Evolutionary conservation across 495 filamentous ascomycete genomes (phyloP), one percentile per base, ranked within the genome.

Genomic region (Lasiosphaeria miniovina): DNA sequence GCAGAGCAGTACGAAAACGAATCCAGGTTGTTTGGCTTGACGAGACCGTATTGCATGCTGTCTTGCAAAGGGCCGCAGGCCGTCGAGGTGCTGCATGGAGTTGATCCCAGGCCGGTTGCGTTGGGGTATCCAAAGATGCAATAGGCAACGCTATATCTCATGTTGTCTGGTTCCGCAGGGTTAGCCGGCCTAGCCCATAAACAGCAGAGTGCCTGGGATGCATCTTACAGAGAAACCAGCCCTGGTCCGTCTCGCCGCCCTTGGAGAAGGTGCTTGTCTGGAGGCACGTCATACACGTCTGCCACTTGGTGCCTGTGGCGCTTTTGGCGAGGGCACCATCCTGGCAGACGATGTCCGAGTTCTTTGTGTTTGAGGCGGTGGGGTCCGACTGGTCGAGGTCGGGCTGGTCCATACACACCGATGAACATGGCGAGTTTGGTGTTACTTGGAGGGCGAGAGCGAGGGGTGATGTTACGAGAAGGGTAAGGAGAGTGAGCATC

Each of bases 171-270:
- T 5, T 4, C 34, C 6, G 24, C 24, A 24, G 38, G 41, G 62
- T 75, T 32, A 74, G 65, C 40, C 6, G 35, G n/a, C 36, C 14
- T 15, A 32, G 9, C 33, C 12, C 49, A 41, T 41, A 32, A 17
- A 17, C 48, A 40, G 31, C 11, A 9, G 45, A 33, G 10, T 46
- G 41, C 38, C 46, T 46, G 15, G 36, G 14, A 3, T 41, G 8
- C 38, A 15, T 38, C 80, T 71, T 69, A 82, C 79, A 82, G 11
- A 82, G 63, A 59, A 81, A 82, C 80, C 77, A 81, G 55, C 68
- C 68, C 52, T 77, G 76, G 61, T 84, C 81, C 45, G 58, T 82
- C 69, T 81, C 77, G 4, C 34, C 52, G 6, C 69, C 73, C 43
- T 75, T 70, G 0, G 73, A 66, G 57, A 75, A 77, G 31, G 69